Conservation (phyloP, 1,139 yeast species). For the Diutina pseudorugosa region DNA sequence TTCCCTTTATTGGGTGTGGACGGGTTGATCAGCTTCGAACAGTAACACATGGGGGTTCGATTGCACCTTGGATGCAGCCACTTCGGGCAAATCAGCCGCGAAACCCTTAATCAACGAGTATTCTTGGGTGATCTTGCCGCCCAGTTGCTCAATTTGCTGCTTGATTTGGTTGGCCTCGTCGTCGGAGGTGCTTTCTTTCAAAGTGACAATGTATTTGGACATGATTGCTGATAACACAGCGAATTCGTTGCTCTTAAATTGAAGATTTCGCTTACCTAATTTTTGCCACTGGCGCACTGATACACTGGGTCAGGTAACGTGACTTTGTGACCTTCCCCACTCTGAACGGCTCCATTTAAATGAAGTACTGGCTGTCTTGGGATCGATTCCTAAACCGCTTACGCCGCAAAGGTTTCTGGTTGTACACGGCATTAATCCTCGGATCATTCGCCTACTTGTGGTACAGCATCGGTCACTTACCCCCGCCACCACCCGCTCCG, state of each 20-base stretch:
- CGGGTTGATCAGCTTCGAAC: conserved; percentile 53
- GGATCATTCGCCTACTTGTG: not conserved
- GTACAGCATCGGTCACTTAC: not conserved
- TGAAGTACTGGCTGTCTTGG: not conserved
- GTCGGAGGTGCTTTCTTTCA: conserved; percentile 10
- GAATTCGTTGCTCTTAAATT: not conserved
- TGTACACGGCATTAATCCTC: not conserved
- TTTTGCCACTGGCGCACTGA: not conserved
- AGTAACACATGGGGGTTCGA: conserved; percentile 35
- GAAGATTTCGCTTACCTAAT: not conserved
- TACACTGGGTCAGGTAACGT: not conserved
- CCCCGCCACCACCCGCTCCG: not conserved
- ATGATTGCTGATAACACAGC: not conserved
- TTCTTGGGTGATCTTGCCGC: conserved; percentile 56
- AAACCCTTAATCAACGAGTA: conserved; percentile 61
- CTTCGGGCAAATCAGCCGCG: conserved; percentile 37
- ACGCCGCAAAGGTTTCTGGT: conserved; percentile 1
- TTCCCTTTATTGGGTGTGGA: conserved; percentile 24
- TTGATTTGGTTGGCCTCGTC: conserved; percentile 22
- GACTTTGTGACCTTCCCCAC: not conserved
- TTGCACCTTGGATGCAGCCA: conserved; percentile 30
- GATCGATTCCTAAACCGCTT: not conserved
- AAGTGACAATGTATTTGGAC: conserved; percentile 9
- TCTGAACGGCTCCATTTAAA: not conserved
- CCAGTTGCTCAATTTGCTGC: conserved; percentile 28